Evolutionary conservation across 371 early-diverging fungal genomes (phyloP), one percentile per base, ranked within the genome.

Genomic region (Parasitella parasitica): DNA sequence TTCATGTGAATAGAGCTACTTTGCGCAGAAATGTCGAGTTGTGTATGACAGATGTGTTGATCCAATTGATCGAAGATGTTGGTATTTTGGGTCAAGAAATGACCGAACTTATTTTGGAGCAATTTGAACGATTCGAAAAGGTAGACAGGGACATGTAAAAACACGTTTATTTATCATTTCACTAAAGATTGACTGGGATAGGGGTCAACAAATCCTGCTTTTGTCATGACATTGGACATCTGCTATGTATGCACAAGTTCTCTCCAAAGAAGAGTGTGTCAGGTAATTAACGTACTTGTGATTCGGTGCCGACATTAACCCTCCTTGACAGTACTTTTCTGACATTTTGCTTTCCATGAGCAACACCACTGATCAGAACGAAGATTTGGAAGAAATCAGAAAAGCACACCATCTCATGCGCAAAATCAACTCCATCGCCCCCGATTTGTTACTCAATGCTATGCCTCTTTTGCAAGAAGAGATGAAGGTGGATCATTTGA

Each of bases 381-480:
- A 85, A 37, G 82, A 86, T 30, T 60, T 87, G 28, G 83, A 84
- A 15, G 91, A 91, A 32, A 74, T 94, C 30, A 56, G 34, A 41
- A 70, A 67, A 7, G 88, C 93, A 0, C 97, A 97, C 65, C 68
- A 81, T 5, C 74, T 94, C 28, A 91, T 97, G 43, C 73, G 90
- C 35, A 91, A 93, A 53, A 82, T 98, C 46, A 86, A 92, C 75
- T 70, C 78, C 26, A 73, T 82, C 2, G 84, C 89, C 0, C 94
- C 96, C 0, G 86, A 86, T 13, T 76, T 97, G 12, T 71, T 98
- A 26, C 71, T 93, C 27, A 94, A 89, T 57, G 97, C 97, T 1
- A 84, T 98, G 28, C 98, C 98, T n/a, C 91, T 92, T 64, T 75
- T 98, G 28, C 96, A 96, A 67, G 97, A 95, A 56, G 97, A 98